phyloP scores from a whole-genome alignment of 768 basidiomycete species.

The Artomyces pyxidatus region DNA sequence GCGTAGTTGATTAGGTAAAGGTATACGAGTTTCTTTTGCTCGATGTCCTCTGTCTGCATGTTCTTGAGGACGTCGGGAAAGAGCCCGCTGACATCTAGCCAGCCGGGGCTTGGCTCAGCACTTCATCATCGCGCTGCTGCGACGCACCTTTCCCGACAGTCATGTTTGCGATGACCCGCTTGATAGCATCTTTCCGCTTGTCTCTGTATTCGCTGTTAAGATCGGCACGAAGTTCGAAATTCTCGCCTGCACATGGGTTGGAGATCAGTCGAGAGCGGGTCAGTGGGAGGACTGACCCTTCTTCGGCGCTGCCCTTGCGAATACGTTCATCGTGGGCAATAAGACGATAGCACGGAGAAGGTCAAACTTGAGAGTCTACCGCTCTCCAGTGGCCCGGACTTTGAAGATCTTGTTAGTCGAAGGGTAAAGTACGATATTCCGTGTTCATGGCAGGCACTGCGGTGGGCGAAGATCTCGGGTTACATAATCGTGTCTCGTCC shows the following conservation, averaged over 20 bases:
- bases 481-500: too few species aligned
- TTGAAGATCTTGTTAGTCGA: too few species aligned
- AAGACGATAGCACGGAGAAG: too few species aligned
- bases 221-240: conserved; percentile 94
- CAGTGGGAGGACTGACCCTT: conserved; percentile 12
- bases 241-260: conserved; percentile 56
- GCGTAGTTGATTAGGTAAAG: conserved; percentile 99
- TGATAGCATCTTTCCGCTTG: conserved; percentile 97
- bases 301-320: conserved; percentile 18
- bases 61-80: conserved; percentile 99
- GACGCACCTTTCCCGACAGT: conserved; percentile 91
- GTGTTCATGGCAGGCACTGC: too few species aligned
- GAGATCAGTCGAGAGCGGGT: not conserved
- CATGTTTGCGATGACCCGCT: conserved; percentile 96
- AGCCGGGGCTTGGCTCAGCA: not conserved
- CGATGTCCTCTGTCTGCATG: conserved; percentile 98
- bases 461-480: too few species aligned
- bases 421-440: too few species aligned
- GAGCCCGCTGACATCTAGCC: conserved; percentile 80
- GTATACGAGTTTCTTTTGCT: conserved; percentile 99
- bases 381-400: too few species aligned
- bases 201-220: conserved; percentile 96
- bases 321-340: conserved; percentile 18
- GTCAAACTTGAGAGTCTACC: too few species aligned
- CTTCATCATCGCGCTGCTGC: not conserved